A percentile compares a stretch with the other conserved stretches of the same genome.
phyloP scores from a whole-genome alignment of 352 stramenopile genomes.

The Blastocystis sp. region DNA sequence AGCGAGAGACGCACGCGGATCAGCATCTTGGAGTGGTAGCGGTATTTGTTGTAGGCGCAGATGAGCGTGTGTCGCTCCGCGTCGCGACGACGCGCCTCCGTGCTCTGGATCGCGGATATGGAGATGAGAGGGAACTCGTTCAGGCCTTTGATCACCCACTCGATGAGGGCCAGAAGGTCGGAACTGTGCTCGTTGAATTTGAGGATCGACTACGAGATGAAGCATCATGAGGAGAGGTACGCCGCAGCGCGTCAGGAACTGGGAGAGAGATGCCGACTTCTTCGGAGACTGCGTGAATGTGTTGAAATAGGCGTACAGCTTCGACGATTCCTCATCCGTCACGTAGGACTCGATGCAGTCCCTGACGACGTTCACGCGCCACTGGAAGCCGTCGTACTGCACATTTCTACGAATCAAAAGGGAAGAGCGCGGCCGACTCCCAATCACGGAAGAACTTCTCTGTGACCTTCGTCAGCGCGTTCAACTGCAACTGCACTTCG shows the following conservation, averaged over 20 bases:
- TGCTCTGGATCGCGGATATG: slow-evolving; percentile 43
- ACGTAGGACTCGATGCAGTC: slow-evolving; percentile 69
- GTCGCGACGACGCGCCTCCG: slow-evolving; percentile 53
- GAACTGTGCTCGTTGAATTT: slow-evolving; percentile 69
- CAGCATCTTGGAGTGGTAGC: slow-evolving; percentile 31
- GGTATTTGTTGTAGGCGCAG: slow-evolving; percentile 69
- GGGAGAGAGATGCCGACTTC: slow-evolving; percentile 2
- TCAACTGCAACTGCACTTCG: slow-evolving; percentile 56
- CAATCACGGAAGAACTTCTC: slow-evolving; percentile 73
- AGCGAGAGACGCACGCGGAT: not conserved
- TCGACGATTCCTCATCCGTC: slow-evolving; percentile 40
- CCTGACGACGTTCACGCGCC: slow-evolving; percentile 69
- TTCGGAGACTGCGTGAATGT: slow-evolving; percentile 19
- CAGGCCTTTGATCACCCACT: slow-evolving; percentile 72
- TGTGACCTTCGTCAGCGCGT: slow-evolving; percentile 59
- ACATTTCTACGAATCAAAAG: slow-evolving; percentile 22
- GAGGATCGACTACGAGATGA: slow-evolving; percentile 37
- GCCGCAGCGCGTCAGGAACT: slow-evolving; percentile 39
- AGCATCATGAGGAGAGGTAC: not conserved
- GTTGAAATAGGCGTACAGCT: slow-evolving; percentile 61
- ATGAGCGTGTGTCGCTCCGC: slow-evolving; percentile 68
- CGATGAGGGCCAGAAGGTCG: slow-evolving; percentile 55
- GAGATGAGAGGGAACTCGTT: slow-evolving; percentile 69
- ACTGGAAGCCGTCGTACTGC: slow-evolving; percentile 73
- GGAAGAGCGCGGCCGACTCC: not conserved